Conservation (phyloP, 148 eudicot species). For the Silene uniflora region DNA sequence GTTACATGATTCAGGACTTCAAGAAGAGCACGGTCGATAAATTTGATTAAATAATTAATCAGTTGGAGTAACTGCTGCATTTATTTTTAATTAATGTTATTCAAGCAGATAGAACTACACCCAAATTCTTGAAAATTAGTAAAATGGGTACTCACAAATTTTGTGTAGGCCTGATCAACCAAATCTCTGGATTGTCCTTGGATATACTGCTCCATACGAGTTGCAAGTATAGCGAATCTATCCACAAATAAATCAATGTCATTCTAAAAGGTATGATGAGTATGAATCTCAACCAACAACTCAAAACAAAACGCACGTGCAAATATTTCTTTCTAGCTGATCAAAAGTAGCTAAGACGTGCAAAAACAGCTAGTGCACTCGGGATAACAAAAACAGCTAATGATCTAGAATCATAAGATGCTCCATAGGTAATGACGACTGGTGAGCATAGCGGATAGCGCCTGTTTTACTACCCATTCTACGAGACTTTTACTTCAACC, state of each 20-base stretch:
- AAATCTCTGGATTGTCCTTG: constrained; percentile 98
- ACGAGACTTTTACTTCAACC: not conserved
- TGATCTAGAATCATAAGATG: not conserved
- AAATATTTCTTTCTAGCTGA: not conserved
- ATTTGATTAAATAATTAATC: not conserved
- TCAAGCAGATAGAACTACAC: not conserved
- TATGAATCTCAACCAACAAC: constrained; percentile 1
- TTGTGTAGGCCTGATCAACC: constrained; percentile 92
- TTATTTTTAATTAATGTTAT: not conserved
- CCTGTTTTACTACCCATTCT: not conserved
- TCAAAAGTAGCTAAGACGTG: not conserved
- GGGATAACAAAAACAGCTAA: too few relatives aligned
- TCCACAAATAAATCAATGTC: constrained; percentile 4
- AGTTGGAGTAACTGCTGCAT: not conserved
- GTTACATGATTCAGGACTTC: not conserved
- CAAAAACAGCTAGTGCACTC: too few relatives aligned
- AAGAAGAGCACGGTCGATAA: not conserved
- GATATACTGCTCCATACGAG: constrained; percentile 98
- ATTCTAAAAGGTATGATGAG: not conserved
- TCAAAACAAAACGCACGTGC: too few relatives aligned
- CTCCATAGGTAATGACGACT: not conserved
- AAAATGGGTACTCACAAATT: constrained; percentile 59
- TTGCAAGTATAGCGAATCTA: constrained; percentile 90
- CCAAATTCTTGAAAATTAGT: not conserved
- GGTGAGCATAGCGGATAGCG: not conserved